Evolutionary conservation across 1,284 basidiomycete genomes (phyloP).

Genomic region (Papiliotrema terrestris): DNA sequence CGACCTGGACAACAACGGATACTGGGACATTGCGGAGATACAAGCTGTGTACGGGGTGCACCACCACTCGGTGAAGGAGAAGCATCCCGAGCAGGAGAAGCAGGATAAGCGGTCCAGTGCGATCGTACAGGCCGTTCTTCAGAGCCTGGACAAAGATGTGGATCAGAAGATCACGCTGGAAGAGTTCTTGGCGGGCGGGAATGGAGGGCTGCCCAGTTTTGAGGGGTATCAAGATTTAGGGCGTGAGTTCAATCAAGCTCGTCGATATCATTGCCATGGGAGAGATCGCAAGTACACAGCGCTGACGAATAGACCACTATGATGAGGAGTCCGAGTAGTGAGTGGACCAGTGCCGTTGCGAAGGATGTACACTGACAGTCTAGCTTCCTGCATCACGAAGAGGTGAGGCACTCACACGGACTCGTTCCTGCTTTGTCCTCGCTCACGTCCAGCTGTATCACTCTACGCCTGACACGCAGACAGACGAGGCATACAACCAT

Average conservation of each 20-base stretch:
- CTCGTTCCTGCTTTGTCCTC: neutral
- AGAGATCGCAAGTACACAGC: neutral
- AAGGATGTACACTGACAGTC: neutral
- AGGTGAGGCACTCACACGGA: constrained; percentile 40
- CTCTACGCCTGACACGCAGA: constrained; percentile 92
- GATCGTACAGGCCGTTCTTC: constrained; percentile 73
- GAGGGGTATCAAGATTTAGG: constrained; percentile 75
- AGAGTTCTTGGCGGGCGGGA: constrained; percentile 51
- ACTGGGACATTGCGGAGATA: constrained; percentile 75
- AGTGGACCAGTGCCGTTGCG: constrained; percentile 12
- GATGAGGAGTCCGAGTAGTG: constrained; percentile 54
- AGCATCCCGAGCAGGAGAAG: constrained; percentile 71
- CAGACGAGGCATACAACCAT: constrained; percentile 89
- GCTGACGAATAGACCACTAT: constrained; percentile 36
- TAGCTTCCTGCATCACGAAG: constrained; percentile 86
- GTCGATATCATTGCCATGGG: neutral
- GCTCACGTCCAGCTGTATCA: constrained; percentile 69
- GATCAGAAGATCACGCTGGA: constrained; percentile 71
- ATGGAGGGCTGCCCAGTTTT: constrained; percentile 8
- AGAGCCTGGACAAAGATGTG: constrained; percentile 68
- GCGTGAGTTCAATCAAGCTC: constrained; percentile 56
- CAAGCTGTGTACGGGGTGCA: constrained; percentile 93
- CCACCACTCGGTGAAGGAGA: constrained; percentile 85
- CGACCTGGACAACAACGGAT: constrained; percentile 76
- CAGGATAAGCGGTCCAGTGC: constrained; percentile 80